A percentile compares a stretch with the other conserved stretches of the same genome.
Conservation (phyloP, 768 basidiomycete species). For the Calvatia gigantea region DNA sequence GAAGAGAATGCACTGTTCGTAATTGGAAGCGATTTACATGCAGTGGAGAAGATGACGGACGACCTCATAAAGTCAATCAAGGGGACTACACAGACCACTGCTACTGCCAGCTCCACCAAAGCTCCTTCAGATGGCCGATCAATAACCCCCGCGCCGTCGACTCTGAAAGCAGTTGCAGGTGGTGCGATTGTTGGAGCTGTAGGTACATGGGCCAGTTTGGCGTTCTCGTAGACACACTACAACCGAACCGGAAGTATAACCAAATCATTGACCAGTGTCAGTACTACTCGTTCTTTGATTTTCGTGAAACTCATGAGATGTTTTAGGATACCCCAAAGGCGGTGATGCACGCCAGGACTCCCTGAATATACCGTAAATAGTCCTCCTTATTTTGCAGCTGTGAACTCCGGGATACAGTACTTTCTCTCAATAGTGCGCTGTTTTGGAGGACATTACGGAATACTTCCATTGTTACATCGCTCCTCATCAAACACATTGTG, state of each 20-base stretch:
- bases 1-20: constrained; percentile 45
- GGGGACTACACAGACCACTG: constrained; percentile 13
- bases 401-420: not conserved
- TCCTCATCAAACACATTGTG: too few species aligned
- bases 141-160: constrained; percentile 10
- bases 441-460: not conserved
- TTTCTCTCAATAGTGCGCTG: not conserved
- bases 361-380: not conserved
- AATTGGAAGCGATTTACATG: constrained; percentile 47
- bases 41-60: constrained; percentile 37
- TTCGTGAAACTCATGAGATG: constrained; percentile 10
- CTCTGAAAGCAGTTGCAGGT: constrained; percentile 44
- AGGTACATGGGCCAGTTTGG: constrained; percentile 57
- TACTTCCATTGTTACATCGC: not conserved
- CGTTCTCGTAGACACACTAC: constrained; percentile 32
- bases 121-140: constrained; percentile 5
- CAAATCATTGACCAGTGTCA: not conserved
- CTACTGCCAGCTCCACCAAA: constrained; percentile 10
- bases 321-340: not conserved
- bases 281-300: not conserved
- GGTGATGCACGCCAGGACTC: not conserved
- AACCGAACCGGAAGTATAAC: not conserved
- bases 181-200: constrained; percentile 61
- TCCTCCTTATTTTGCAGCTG: not conserved
- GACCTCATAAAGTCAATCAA: constrained; percentile 25